Percentiles rank a stretch among this genome's conserved stretches.
phyloP scores from a whole-genome alignment of 1,139 yeast genomes.

The Saccharomyces hybrid region DNA sequence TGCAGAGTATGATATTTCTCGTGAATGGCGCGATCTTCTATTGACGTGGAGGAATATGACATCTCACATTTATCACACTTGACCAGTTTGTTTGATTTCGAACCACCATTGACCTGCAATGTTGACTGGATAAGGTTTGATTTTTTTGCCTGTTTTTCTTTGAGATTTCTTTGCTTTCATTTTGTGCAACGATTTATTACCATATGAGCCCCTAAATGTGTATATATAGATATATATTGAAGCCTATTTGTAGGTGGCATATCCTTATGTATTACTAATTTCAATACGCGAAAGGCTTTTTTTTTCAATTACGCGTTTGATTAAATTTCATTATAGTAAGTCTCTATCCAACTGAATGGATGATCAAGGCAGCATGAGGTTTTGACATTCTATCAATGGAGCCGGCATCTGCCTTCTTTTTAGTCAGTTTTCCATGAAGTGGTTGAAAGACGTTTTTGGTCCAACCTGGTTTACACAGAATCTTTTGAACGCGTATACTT shows the following conservation, averaged over 20 bases:
- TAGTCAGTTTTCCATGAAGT: neutral
- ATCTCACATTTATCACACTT: conserved; percentile 28
- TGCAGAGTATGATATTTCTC: conserved; percentile 23
- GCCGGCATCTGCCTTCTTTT: neutral
- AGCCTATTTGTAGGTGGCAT: neutral
- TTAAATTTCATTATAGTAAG: neutral
- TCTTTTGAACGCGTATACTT: neutral
- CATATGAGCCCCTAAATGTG: neutral
- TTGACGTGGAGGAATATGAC: conserved; percentile 20
- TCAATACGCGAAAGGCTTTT: neutral
- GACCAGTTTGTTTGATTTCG: conserved; percentile 4
- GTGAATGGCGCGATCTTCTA: conserved; percentile 21
- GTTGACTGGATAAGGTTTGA: conserved; percentile 19
- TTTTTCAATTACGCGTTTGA: neutral
- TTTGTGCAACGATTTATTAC: neutral
- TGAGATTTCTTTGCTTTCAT: neutral
- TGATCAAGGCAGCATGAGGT: neutral
- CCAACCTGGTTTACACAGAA: neutral
- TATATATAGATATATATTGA: neutral
- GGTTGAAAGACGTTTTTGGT: neutral
- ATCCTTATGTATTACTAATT: neutral
- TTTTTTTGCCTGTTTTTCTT: conserved; percentile 3
- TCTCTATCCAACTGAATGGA: neutral
- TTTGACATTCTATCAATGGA: neutral
- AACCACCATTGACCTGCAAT: conserved; percentile 12